phyloP scores from a whole-genome alignment of 176 grass and related monocot genomes.

The Eragrostis curvula region DNA sequence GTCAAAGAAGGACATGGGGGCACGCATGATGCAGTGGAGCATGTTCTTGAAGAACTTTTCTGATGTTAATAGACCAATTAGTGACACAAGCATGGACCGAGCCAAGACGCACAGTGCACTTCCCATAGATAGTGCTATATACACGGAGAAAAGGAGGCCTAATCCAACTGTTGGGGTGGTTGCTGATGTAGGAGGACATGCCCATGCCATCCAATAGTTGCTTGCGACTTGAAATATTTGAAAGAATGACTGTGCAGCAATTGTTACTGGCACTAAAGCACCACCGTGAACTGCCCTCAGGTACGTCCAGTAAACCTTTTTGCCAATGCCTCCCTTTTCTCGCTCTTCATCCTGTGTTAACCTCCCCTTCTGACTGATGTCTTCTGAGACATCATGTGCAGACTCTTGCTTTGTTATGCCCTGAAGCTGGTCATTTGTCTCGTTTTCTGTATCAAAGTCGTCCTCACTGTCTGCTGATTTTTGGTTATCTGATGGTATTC shows the following conservation, averaged over 20 bases:
- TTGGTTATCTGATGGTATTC: constrained; percentile 44
- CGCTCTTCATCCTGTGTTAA: constrained; percentile 94
- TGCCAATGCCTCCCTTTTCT: constrained; percentile 85
- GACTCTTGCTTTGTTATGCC: constrained; percentile 91
- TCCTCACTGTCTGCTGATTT: constrained; percentile 48
- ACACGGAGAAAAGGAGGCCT: constrained; percentile 69
- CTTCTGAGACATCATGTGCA: constrained; percentile 62
- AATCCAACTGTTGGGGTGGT: constrained; percentile 57
- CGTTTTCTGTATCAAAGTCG: constrained; percentile 56
- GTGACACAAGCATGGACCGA: constrained; percentile 59
- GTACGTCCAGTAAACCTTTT: constrained; percentile 89
- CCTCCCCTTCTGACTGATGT: constrained; percentile 74
- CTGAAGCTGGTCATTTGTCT: constrained; percentile 50
- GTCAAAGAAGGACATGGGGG: constrained; percentile 99
- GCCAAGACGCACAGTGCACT: constrained; percentile 73
- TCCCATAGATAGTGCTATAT: constrained; percentile 66
- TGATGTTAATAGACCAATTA: constrained; percentile 69
- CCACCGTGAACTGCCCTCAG: constrained; percentile 75
- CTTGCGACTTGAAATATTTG: constrained; percentile 87
- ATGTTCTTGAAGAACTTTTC: constrained; percentile 88
- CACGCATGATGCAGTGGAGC: constrained; percentile 75
- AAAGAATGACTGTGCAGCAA: constrained; percentile 74
- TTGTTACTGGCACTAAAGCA: constrained; percentile 70
- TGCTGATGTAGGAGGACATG: constrained; percentile 63
- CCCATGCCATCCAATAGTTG: constrained; percentile 99